Evolutionary conservation across 441 rosid genomes (phyloP).

Genomic region (Jatropha podagrica): DNA sequence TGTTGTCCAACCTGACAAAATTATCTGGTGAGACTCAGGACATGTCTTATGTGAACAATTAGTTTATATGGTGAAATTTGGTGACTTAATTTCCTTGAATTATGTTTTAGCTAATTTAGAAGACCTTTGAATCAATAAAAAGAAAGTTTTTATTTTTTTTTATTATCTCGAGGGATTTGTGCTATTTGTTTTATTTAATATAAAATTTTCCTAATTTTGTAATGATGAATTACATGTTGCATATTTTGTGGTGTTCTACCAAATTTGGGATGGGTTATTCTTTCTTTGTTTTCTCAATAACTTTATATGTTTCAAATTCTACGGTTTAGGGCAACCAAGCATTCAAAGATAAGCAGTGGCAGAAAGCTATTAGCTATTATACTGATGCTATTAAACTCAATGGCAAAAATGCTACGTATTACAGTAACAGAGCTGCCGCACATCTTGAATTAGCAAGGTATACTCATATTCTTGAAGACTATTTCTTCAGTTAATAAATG

Average conservation of each 20-base stretch:
- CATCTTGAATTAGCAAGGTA: slow-evolving; percentile 84
- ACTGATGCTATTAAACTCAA: slow-evolving; percentile 73
- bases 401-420: slow-evolving; percentile 81
- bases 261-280: neutral
- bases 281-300: neutral
- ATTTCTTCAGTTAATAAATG: neutral
- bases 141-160: neutral
- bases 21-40: neutral
- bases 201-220: neutral
- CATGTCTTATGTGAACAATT: neutral
- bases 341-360: slow-evolving; percentile 85
- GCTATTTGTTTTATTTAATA: neutral
- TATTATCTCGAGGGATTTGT: neutral
- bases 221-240: neutral
- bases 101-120: neutral
- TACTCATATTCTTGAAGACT: slow-evolving; percentile 14
- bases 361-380: slow-evolving; percentile 73
- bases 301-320: neutral
- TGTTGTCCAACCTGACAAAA: neutral
- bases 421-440: slow-evolving; percentile 96
- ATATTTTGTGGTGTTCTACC: neutral
- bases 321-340: slow-evolving; percentile 85
- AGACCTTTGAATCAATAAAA: neutral
- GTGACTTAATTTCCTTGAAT: neutral
- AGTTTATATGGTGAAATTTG: neutral